These are phyloP conservation scores for Cladophialophora chaetospira DNA, from an alignment of 2,329 filamentous ascomycete species.

Conservation along the genomic window DNA sequence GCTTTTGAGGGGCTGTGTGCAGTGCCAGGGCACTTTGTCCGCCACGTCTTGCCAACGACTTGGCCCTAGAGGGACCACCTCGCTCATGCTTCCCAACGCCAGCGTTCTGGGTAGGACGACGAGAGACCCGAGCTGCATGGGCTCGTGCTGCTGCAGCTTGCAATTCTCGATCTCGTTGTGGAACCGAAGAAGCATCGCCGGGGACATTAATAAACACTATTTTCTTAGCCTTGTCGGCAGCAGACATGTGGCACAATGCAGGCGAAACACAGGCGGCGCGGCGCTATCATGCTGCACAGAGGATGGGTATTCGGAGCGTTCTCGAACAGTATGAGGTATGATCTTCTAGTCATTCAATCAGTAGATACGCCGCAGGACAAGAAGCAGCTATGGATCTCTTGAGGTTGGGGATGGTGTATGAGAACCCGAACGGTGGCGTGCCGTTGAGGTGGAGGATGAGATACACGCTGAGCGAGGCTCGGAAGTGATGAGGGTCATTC, in stretches of 20 bases:
- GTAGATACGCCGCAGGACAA: no score
- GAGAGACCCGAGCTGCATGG: slow-evolving; percentile 1
- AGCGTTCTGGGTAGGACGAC: not conserved
- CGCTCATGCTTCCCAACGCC: not conserved
- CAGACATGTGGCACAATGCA: slow-evolving; percentile 1
- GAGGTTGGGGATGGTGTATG: no score
- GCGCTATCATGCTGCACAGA: not conserved
- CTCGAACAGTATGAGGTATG: no score
- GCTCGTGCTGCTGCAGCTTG: slow-evolving; percentile 2
- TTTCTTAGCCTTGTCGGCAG: not conserved
- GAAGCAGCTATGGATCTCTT: no score
- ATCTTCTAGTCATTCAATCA: no score
- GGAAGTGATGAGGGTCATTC: no score
- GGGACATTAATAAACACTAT: not conserved
- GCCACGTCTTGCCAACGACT: not conserved
- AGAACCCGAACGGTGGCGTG: no score
- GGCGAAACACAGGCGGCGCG: not conserved
- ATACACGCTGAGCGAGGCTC: no score
- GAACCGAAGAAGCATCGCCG: not conserved
- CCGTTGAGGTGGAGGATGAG: no score
- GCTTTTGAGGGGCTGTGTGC: not conserved
- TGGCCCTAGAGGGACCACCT: not conserved
- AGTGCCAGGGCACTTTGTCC: not conserved
- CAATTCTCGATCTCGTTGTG: slow-evolving; percentile 1
- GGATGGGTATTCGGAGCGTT: no score